Evolutionary conservation across 1,284 basidiomycete genomes (phyloP).

Genomic region (Ceratobasidium sp.): DNA sequence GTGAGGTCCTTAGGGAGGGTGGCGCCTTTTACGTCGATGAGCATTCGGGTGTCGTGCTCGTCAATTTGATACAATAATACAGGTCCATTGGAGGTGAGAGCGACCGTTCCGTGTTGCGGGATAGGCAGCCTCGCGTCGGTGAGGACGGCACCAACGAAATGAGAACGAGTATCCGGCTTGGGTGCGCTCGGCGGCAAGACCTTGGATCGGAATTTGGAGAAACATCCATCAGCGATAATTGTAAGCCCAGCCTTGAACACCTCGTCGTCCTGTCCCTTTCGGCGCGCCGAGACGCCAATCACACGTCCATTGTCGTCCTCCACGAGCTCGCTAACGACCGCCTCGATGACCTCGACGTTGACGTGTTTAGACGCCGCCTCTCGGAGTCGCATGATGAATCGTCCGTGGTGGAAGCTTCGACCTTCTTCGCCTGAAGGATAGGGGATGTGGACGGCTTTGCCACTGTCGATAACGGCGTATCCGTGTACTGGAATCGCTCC

Average conservation of each 20-base stretch:
- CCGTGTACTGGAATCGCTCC: slow-evolving; percentile 89
- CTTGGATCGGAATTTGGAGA: slow-evolving; percentile 82
- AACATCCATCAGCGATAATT: slow-evolving; percentile 94
- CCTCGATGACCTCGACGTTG: slow-evolving; percentile 84
- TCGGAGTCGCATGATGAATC: slow-evolving; percentile 87
- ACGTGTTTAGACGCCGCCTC: slow-evolving; percentile 71
- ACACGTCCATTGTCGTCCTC: slow-evolving; percentile 69
- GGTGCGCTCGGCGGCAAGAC: slow-evolving; percentile 64
- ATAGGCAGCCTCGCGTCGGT: slow-evolving; percentile 83
- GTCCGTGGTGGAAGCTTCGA: slow-evolving; percentile 94
- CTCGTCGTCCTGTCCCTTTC: slow-evolving; percentile 57
- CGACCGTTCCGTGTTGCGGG: slow-evolving; percentile 89
- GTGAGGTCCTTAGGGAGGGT: slow-evolving; percentile 84
- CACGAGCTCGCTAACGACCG: slow-evolving; percentile 82
- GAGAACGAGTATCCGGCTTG: slow-evolving; percentile 70
- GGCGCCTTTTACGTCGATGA: slow-evolving; percentile 91
- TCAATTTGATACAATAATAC: slow-evolving; percentile 92
- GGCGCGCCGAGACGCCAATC: slow-evolving; percentile 73
- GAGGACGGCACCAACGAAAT: slow-evolving; percentile 87
- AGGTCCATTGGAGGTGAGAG: slow-evolving; percentile 80
- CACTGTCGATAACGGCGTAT: slow-evolving; percentile 85
- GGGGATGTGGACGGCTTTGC: slow-evolving; percentile 83
- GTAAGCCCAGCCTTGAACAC: slow-evolving; percentile 81
- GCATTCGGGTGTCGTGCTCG: slow-evolving; percentile 85
- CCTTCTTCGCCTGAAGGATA: slow-evolving; percentile 84